A percentile compares a stretch with the other conserved stretches of the same genome.
Evolutionary conservation across 2,329 filamentous ascomycete genomes (phyloP).

Genomic region (Rutstroemia sydowiana): DNA sequence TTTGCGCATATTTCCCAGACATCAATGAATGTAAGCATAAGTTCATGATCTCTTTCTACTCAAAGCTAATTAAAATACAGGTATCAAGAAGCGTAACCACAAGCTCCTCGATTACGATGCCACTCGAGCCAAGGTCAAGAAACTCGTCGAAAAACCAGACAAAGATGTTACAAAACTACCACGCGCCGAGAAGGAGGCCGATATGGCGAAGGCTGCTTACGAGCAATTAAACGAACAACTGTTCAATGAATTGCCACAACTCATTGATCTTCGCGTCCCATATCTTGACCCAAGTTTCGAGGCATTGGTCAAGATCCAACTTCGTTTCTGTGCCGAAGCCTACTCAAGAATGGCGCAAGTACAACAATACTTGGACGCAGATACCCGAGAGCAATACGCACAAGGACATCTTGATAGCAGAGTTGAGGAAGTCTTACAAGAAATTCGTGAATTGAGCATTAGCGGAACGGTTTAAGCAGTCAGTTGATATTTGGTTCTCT

Average conservation of each 20-base stretch:
- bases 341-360: conserved; percentile 98
- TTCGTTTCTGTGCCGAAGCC: conserved; percentile 95
- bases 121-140: conserved; percentile 92
- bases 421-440: conserved; percentile 92
- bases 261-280: conserved; percentile 93
- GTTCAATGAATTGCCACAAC: conserved; percentile 82
- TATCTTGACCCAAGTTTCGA: conserved; percentile 97
- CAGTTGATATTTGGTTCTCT: not conserved
- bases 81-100: conserved; percentile 97
- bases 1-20: conserved; percentile 97
- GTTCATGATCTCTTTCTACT: not conserved
- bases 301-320: conserved; percentile 95
- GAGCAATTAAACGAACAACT: conserved; percentile 97
- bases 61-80: conserved; percentile 34
- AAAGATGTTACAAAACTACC: conserved; percentile 97
- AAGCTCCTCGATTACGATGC: conserved; percentile 98
- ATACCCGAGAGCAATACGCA: conserved; percentile 93
- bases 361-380: conserved; percentile 93
- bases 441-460: conserved; percentile 96
- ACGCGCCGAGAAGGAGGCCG: conserved; percentile 90
- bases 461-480: conserved; percentile 54
- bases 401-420: conserved; percentile 83
- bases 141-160: conserved; percentile 94
- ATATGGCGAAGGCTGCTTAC: conserved; percentile 88
- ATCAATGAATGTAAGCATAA: conserved; percentile 76